These are phyloP conservation scores for Furcasterigmium sp. DNA, from an alignment of 2,329 filamentous ascomycete species.

Conservation along the genomic window DNA sequence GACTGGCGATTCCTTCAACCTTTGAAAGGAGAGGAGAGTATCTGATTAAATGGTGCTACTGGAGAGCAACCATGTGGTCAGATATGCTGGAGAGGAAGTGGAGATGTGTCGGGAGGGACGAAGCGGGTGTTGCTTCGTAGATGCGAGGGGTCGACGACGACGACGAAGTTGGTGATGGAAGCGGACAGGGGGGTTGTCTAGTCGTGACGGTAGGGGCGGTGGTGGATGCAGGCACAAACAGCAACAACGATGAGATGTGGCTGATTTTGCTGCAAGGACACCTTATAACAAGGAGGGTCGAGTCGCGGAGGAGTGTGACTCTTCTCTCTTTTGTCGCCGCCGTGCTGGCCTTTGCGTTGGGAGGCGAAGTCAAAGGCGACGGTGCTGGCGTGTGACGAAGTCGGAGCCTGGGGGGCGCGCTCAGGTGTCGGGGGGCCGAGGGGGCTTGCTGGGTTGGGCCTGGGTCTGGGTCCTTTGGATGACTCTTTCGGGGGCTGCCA, in stretches of 20 bases:
- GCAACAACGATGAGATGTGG: conserved; percentile 4
- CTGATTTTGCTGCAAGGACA: conserved; percentile 5
- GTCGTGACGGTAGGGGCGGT: conserved; percentile 8
- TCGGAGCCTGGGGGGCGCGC: conserved; percentile 13
- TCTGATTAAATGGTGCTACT: conserved; percentile 24
- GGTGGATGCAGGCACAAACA: neutral
- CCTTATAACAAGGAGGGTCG: conserved; percentile 12
- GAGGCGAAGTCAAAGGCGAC: conserved; percentile 10
- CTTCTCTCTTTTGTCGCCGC: conserved; percentile 9
- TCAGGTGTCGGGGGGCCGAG: conserved; percentile 9
- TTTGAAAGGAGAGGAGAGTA: conserved; percentile 20
- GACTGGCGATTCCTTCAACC: conserved; percentile 31
- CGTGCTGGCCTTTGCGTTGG: conserved; percentile 11
- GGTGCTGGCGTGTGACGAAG: conserved; percentile 13
- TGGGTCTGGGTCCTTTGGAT: conserved; percentile 11
- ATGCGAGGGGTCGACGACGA: conserved; percentile 4
- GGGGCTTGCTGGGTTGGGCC: neutral
- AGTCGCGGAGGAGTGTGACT: conserved; percentile 12
- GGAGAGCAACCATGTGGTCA: conserved; percentile 20
- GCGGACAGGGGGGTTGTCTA: neutral
- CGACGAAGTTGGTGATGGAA: conserved; percentile 1
- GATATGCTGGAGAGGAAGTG: conserved; percentile 8
- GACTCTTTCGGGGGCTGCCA: conserved; percentile 19
- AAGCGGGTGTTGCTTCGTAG: no score
- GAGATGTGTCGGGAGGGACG: neutral